Evolutionary conservation across 495 filamentous ascomycete genomes (phyloP).

Genomic region (Trichoderma asperelloides): DNA sequence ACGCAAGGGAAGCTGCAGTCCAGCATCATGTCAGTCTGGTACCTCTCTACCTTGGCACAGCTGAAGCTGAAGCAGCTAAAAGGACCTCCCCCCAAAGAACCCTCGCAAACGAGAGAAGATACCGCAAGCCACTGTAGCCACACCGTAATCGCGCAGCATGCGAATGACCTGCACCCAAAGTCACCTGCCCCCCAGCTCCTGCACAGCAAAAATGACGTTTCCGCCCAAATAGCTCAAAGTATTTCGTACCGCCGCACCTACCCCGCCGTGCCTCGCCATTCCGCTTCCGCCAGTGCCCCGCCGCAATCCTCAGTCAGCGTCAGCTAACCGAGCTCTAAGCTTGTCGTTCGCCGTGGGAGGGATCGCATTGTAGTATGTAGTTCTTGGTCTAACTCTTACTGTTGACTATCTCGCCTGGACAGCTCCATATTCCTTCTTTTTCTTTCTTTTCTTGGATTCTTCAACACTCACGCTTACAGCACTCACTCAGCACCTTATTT

Average conservation of each 20-base stretch:
- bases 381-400: neutral
- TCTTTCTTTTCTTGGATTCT: neutral
- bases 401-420: no score
- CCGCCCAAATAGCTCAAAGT: neutral
- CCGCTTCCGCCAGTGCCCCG: constrained; percentile 3
- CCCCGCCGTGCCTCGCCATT: constrained; percentile 8
- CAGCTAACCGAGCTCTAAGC: neutral
- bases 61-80: neutral
- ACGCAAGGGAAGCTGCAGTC: neutral
- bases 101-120: neutral
- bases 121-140: neutral
- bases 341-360: neutral
- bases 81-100: neutral
- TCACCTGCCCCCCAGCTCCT: constrained; percentile 2
- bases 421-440: neutral
- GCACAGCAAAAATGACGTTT: neutral
- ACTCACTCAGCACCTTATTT: neutral
- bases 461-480: neutral
- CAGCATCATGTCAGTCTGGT: no score
- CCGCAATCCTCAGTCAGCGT: neutral
- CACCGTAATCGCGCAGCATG: neutral
- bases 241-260: neutral
- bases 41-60: no score
- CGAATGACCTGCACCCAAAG: neutral
- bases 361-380: neutral